phyloP scores from a whole-genome alignment of 345 rosid species.

The Citrus medica region DNA sequence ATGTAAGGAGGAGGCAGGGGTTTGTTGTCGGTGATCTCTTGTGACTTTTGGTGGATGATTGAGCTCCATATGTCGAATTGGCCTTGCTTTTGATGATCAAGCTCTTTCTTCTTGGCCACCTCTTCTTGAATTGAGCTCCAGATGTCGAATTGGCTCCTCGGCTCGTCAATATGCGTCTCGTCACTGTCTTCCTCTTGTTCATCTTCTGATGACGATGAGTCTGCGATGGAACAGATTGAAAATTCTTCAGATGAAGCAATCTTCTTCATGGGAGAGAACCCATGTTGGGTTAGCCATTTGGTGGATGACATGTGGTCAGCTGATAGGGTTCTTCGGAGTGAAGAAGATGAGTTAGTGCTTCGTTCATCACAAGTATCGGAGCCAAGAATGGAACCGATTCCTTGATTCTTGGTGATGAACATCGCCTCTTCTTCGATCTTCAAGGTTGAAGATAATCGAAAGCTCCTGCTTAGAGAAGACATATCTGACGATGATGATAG shows the following conservation, averaged over 20 bases:
- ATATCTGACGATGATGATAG: too few species aligned
- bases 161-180: constrained; percentile 12
- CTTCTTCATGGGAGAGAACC: constrained; percentile 50
- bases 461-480: constrained; percentile 39
- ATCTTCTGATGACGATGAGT: constrained; percentile 22
- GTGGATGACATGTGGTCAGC: constrained; percentile 78
- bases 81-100: constrained; percentile 17
- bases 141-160: constrained; percentile 30
- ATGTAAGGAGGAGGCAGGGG: constrained; percentile 54
- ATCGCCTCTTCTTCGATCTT: constrained; percentile 33
- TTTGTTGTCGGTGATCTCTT: constrained; percentile 28
- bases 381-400: constrained; percentile 75
- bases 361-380: constrained; percentile 37
- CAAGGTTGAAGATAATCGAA: constrained; percentile 41
- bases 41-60: constrained; percentile 45
- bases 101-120: constrained; percentile 26
- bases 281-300: constrained; percentile 57
- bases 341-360: constrained; percentile 34
- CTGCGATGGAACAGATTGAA: constrained; percentile 9
- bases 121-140: constrained; percentile 53
- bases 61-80: constrained; percentile 62
- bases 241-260: constrained; percentile 55
- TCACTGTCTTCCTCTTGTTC: constrained; percentile 30
- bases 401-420: constrained; percentile 39
- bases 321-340: constrained; percentile 73